Base-by-base conservation (phyloP, 2,329 filamentous ascomycete species). In the Ophiostoma quercus region DNA sequence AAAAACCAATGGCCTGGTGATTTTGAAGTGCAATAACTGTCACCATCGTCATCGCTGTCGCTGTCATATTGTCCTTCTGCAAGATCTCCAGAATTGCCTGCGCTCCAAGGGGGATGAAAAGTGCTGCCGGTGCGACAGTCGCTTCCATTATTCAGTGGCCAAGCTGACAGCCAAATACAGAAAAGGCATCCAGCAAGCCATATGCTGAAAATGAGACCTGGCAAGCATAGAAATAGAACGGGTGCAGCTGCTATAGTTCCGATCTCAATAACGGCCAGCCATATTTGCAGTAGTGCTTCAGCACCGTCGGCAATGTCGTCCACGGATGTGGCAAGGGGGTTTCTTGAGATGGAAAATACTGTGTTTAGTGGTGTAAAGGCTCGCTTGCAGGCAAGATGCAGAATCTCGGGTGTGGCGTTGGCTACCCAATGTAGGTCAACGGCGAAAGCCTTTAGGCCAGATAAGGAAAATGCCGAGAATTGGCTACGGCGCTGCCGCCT, bases 1-100 rank as follows among this genome's bases (percentile, higher is more conserved):
- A 79, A 79, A 70, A 79, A 74, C 78, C 78, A 79, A 39, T 74
- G 75, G 73, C 78, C 77, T 39, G 47, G 77, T 75, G 11, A 76
- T 74, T 22, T 70, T 72, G 25, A 76, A 75, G 29, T 74, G 74
- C 6, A 74, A n/a, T 62, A 74, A 25, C 39, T 41, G 41, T 25
- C 66, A 12, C 57, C 32, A 29, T 22, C 66, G 8, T 60, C 41
- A 16, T 39, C 25, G 67, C 8, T 71, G 60, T 32, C 22, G 70
- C 34, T 32, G 4, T 4, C 29, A 19, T 19, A 7, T 39, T 29
- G n/a, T 41, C 19, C 9, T 22, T 22, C 32, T 2, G 3, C 2
- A n/a, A 32, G 14, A 32, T 29, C 29, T 34, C 29, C 39, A 29
- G 8, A 3, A 34, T 37, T 19, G 19, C n/a, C 29, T 8, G 5